phyloP scores from a whole-genome alignment of 2,329 filamentous ascomycete species.

The Lecanicillium sp. region DNA sequence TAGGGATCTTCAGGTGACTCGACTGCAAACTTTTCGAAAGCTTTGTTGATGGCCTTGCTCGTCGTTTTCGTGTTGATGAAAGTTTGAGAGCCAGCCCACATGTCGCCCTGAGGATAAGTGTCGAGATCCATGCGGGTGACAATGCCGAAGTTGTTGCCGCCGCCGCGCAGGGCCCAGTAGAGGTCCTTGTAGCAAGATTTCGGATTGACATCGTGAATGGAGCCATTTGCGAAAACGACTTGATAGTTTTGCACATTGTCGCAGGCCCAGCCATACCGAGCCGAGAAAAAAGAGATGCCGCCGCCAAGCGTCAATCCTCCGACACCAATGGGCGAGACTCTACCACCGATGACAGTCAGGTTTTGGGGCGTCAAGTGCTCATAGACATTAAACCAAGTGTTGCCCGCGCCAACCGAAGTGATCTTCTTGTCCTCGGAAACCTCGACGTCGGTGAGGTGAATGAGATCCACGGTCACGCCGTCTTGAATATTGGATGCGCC shows the following conservation, averaged over 20 bases:
- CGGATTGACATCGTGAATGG: slow-evolving; percentile 34
- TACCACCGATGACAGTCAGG: slow-evolving; percentile 21
- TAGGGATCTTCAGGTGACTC: slow-evolving; percentile 18
- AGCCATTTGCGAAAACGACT: slow-evolving; percentile 40
- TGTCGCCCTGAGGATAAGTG: slow-evolving; percentile 29
- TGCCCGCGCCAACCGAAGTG: slow-evolving; percentile 18
- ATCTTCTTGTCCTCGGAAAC: slow-evolving; percentile 16
- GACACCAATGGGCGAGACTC: slow-evolving; percentile 20
- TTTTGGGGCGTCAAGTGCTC: slow-evolving; percentile 14
- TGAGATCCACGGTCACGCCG: slow-evolving; percentile 25
- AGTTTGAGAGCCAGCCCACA: slow-evolving; percentile 33
- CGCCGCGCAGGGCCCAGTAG: slow-evolving; percentile 52
- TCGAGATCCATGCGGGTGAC: slow-evolving; percentile 43
- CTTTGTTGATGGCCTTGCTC: slow-evolving; percentile 17
- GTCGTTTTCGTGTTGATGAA: slow-evolving; percentile 24
- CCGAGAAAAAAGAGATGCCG: slow-evolving; percentile 21
- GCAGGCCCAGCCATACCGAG: slow-evolving; percentile 20
- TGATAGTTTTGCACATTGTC: slow-evolving; percentile 20
- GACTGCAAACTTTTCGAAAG: slow-evolving; percentile 19
- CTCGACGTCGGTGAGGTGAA: slow-evolving; percentile 19
- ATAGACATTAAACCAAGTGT: slow-evolving; percentile 20
- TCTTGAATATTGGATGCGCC: slow-evolving; percentile 24
- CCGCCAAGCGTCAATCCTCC: slow-evolving; percentile 23
- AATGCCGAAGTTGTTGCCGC: slow-evolving; percentile 52
- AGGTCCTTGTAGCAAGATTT: slow-evolving; percentile 40